Evolutionary conservation across 768 basidiomycete species (phyloP).

Genomic region (Cubamyces lactineus): DNA sequence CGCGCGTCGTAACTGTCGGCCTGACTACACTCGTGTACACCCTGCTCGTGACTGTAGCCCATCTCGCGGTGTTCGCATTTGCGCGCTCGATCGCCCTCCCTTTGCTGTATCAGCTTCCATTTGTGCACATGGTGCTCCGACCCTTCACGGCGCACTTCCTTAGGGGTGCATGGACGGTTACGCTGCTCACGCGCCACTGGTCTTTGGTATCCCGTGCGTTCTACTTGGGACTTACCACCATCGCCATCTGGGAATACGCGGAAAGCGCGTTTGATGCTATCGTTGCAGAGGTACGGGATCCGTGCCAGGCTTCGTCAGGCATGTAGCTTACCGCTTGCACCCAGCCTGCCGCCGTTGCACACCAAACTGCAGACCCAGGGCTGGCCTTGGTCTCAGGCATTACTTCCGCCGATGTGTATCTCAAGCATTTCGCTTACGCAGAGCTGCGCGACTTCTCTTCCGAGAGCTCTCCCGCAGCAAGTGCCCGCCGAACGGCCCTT

Average conservation of each 20-base stretch:
- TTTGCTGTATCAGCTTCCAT: slow-evolving; percentile 55
- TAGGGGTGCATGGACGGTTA: slow-evolving; percentile 55
- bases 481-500: slow-evolving; percentile 52
- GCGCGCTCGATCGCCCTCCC: slow-evolving; percentile 54
- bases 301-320: background rate
- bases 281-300: slow-evolving; percentile 53
- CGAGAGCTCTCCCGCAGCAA: slow-evolving; percentile 45
- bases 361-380: slow-evolving; percentile 52
- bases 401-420: slow-evolving; percentile 52
- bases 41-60: slow-evolving; percentile 40
- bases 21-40: slow-evolving; percentile 21
- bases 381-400: slow-evolving; percentile 66
- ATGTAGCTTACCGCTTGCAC: background rate
- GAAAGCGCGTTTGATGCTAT: slow-evolving; percentile 62
- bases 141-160: slow-evolving; percentile 70
- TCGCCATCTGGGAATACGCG: slow-evolving; percentile 65
- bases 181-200: slow-evolving; percentile 51
- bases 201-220: slow-evolving; percentile 51
- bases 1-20: slow-evolving; percentile 23
- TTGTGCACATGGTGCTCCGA: slow-evolving; percentile 51
- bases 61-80: slow-evolving; percentile 52
- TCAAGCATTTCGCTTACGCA: slow-evolving; percentile 66
- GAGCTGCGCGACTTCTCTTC: slow-evolving; percentile 59
- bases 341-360: slow-evolving; percentile 53
- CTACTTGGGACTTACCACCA: slow-evolving; percentile 53